phyloP scores from a whole-genome alignment of 805 yeast genomes.

The Cyberlindnera sargentensis region DNA sequence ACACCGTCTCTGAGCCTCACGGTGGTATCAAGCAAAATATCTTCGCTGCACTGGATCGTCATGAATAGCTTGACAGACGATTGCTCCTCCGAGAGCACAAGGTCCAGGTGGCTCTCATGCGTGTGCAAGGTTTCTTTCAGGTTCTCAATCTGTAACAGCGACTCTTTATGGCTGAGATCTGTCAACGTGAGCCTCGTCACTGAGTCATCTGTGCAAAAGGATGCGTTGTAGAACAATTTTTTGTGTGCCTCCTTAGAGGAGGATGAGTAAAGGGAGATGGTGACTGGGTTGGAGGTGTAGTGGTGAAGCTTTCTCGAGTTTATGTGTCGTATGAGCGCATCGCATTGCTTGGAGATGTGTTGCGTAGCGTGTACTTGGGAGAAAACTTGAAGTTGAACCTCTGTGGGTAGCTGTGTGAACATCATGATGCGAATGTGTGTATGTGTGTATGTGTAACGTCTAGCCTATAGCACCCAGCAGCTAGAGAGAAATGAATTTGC shows the following conservation, averaged over 20 bases:
- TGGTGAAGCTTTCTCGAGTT: background rate
- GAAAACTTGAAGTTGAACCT: constrained; percentile 1
- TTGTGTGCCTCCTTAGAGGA: background rate
- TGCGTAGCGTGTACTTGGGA: background rate
- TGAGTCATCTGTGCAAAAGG: background rate
- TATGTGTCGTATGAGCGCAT: background rate
- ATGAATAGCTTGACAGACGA: constrained; percentile 1
- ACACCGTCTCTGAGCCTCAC: background rate
- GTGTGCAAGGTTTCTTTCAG: background rate
- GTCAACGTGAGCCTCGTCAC: background rate
- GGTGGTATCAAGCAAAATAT: background rate
- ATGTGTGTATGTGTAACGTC: too few relatives aligned
- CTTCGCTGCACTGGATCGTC: background rate
- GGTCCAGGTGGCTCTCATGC: constrained; percentile 1
- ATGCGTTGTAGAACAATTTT: constrained; percentile 1
- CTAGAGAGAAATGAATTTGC: too few relatives aligned
- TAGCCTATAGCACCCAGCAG: too few relatives aligned
- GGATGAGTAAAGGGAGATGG: constrained; percentile 1
- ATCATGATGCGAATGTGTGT: too few relatives aligned
- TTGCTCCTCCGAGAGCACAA: background rate
- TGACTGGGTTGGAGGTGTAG: background rate
- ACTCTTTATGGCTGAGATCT: background rate
- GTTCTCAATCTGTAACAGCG: background rate
- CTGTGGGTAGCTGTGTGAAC: background rate
- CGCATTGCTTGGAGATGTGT: background rate